These are phyloP conservation scores for Kockovaella imperatae DNA, from an alignment of 768 basidiomycete genomes.

Conservation along the genomic window DNA sequence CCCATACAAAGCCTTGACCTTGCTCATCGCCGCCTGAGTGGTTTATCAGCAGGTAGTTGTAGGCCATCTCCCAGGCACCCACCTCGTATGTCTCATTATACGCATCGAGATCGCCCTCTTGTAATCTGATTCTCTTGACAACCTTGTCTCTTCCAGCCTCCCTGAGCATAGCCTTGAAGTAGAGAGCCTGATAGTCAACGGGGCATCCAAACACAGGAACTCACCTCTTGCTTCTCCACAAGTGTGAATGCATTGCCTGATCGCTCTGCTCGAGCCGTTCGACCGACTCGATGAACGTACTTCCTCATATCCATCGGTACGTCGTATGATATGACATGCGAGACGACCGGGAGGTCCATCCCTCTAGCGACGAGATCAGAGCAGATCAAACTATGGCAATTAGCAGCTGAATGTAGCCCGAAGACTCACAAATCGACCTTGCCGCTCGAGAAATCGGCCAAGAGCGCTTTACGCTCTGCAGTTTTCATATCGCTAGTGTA, in stretches of 20 bases:
- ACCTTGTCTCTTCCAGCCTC: constrained; percentile 61
- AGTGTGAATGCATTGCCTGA: constrained; percentile 86
- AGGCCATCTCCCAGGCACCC: constrained; percentile 7
- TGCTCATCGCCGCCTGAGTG: neutral
- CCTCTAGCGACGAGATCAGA: constrained; percentile 94
- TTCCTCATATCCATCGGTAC: constrained; percentile 95
- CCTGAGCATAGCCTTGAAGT: constrained; percentile 77
- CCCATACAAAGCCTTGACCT: neutral
- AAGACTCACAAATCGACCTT: constrained; percentile 69
- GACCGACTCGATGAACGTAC: constrained; percentile 93
- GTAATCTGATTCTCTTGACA: constrained; percentile 61
- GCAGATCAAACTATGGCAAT: constrained; percentile 70
- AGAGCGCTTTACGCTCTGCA: constrained; percentile 63
- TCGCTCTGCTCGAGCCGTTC: constrained; percentile 88
- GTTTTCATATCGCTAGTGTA: constrained; percentile 81
- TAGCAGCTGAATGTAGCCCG: neutral
- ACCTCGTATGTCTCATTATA: constrained; percentile 65
- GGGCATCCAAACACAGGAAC: constrained; percentile 1
- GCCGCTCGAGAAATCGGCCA: constrained; percentile 72
- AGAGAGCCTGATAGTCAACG: constrained; percentile 78
- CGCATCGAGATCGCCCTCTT: constrained; percentile 55
- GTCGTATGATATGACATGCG: constrained; percentile 92
- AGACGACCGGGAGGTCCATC: constrained; percentile 85
- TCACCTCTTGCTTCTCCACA: constrained; percentile 72
- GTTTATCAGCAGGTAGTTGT: neutral